phyloP scores from a whole-genome alignment of 129 eudicot genomes.

The Glebionis coronaria region DNA sequence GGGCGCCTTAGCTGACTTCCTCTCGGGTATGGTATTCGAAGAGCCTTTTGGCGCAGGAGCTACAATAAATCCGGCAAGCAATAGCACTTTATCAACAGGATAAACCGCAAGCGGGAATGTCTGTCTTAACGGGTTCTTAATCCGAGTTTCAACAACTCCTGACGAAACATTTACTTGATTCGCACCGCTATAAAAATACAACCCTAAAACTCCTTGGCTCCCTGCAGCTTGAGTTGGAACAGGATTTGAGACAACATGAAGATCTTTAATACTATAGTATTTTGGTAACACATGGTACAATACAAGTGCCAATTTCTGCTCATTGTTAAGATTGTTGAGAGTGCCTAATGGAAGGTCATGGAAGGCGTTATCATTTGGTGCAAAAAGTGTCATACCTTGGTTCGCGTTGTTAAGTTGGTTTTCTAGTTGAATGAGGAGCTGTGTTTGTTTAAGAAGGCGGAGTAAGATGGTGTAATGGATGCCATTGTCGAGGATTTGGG shows the following conservation, averaged over 20 bases:
- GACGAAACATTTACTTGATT: slow-evolving; percentile 68
- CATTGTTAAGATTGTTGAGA: too few species aligned
- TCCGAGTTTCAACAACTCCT: slow-evolving; percentile 39
- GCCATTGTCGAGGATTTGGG: slow-evolving; percentile 49
- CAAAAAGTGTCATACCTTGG: slow-evolving; percentile 78
- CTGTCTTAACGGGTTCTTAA: slow-evolving; percentile 52
- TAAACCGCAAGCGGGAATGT: slow-evolving; percentile 66
- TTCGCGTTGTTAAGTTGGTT: slow-evolving; percentile 69
- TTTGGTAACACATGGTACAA: slow-evolving; percentile 62
- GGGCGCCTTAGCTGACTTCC: slow-evolving; percentile 25
- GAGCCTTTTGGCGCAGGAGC: slow-evolving; percentile 53
- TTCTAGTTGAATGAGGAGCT: slow-evolving; percentile 47
- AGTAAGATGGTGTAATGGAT: slow-evolving; percentile 51
- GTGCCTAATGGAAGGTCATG: too few species aligned
- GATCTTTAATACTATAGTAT: slow-evolving; percentile 38
- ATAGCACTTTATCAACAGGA: slow-evolving; percentile 58
- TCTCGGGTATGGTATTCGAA: slow-evolving; percentile 2
- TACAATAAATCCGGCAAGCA: slow-evolving; percentile 33
- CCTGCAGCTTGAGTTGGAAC: slow-evolving; percentile 71
- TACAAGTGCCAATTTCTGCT: slow-evolving; percentile 57
- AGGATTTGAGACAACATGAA: slow-evolving; percentile 68
- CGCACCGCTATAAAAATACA: slow-evolving; percentile 40
- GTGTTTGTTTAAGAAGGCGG: slow-evolving; percentile 49
- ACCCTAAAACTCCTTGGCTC: slow-evolving; percentile 40
- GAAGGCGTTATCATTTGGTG: slow-evolving; percentile 93